phyloP scores from a whole-genome alignment of 345 rosid genomes.

The Citrus maxima region DNA sequence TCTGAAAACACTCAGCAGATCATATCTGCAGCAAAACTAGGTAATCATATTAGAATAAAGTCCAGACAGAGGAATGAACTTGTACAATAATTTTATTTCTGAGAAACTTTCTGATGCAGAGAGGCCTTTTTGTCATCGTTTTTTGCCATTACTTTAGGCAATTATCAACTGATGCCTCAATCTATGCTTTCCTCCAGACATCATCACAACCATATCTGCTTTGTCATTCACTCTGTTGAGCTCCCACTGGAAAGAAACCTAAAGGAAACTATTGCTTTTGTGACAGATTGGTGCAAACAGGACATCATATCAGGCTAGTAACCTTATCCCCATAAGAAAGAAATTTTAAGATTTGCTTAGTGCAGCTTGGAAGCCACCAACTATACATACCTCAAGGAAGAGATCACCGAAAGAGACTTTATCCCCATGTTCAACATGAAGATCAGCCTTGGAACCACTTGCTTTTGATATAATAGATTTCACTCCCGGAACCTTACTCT shows the following conservation, averaged over 20 bases:
- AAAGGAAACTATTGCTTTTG: background rate
- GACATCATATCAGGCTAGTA: background rate
- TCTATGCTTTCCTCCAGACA: background rate
- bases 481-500: conserved; percentile 60
- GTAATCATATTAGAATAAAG: background rate
- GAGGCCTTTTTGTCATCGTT: background rate
- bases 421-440: conserved; percentile 66
- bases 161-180: background rate
- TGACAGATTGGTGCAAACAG: background rate
- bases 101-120: background rate
- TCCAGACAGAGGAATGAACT: background rate
- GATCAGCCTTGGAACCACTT: conserved; percentile 79
- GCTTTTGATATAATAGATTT: conserved; percentile 78
- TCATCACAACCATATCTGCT: background rate
- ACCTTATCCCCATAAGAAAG: background rate
- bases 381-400: conserved; percentile 58
- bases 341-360: background rate
- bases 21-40: background rate
- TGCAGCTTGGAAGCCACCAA: background rate
- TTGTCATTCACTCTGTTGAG: background rate
- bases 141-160: no score
- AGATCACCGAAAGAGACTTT: conserved; percentile 63
- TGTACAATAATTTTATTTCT: background rate
- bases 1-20: background rate
- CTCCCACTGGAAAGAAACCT: background rate